These are phyloP conservation scores for Fusarium irregulare DNA, from an alignment of 2,329 filamentous ascomycete genomes.

Conservation along the genomic window DNA sequence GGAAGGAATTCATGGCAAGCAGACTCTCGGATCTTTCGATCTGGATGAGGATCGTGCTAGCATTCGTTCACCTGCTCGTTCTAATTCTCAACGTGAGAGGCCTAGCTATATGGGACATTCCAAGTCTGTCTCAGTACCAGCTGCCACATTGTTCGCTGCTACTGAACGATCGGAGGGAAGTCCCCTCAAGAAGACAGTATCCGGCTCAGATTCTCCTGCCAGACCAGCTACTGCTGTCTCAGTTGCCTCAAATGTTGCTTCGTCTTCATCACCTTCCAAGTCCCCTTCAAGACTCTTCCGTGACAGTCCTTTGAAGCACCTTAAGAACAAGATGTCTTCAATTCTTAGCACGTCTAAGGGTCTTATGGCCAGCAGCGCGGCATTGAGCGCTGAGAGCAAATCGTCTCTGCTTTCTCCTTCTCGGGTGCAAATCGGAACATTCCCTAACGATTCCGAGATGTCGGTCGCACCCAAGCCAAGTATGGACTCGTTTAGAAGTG, in stretches of 20 bases:
- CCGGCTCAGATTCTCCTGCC: slow-evolving; percentile 67
- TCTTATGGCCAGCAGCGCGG: slow-evolving; percentile 81
- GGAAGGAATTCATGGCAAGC: slow-evolving; percentile 65
- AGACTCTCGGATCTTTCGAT: slow-evolving; percentile 59
- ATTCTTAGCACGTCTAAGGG: slow-evolving; percentile 89
- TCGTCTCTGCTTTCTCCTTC: slow-evolving; percentile 67
- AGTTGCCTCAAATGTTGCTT: slow-evolving; percentile 36
- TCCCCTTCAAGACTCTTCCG: slow-evolving; percentile 67
- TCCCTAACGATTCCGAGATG: slow-evolving; percentile 61
- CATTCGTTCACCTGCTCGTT: slow-evolving; percentile 28
- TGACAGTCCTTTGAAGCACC: slow-evolving; percentile 88
- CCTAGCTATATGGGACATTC: slow-evolving; percentile 53
- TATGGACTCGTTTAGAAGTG: slow-evolving; percentile 36
- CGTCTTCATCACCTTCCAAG: slow-evolving; percentile 63
- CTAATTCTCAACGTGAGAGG: slow-evolving; percentile 26
- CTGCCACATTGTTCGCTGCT: slow-evolving; percentile 53
- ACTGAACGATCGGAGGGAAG: slow-evolving; percentile 36
- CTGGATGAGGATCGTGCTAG: slow-evolving; percentile 9
- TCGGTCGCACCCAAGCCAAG: slow-evolving; percentile 52
- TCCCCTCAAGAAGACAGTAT: slow-evolving; percentile 68
- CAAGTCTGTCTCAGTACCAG: slow-evolving; percentile 73
- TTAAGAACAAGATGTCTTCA: slow-evolving; percentile 92
- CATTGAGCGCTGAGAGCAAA: slow-evolving; percentile 71
- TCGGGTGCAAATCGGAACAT: slow-evolving; percentile 57
- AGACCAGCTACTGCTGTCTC: slow-evolving; percentile 59